Base-by-base conservation (phyloP, 805 yeast genomes). In the Lachancea dasiensis region DNA sequence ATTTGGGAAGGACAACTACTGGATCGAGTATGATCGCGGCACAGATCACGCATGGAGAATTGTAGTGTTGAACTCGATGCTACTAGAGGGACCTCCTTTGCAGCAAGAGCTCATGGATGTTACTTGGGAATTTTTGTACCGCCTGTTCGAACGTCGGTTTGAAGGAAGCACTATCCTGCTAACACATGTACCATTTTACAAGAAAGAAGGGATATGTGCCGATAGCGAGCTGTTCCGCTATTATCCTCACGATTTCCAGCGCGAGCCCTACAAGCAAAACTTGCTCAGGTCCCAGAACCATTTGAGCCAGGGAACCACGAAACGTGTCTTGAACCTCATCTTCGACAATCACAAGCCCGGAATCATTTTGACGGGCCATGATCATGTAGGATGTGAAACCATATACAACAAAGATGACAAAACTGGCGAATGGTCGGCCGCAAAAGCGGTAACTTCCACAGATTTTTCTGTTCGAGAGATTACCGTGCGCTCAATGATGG, bases 401-500 rank as follows among this genome's bases (percentile, higher is more conserved):
- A 69, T 72, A 58, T 86, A 83, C 57, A 75, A 73, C 54, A 67
- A 53, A 41, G 57, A 70, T 34, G 44, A 46, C 6, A 54, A 56
- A 1, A 53, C 55, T 14, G 69, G 68, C 4, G 61, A 65, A 13
- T 83, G 94, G 94, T 36, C 16, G 4, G 83, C 87, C 0, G 58
- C 74, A 0, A 77, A 74, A 45, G 51, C 56, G 3, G 49, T 51
- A 3, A 44, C 44, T n/a, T 43, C 54, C 5, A 55, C 57, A 27
- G 48, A 47, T 1, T 47, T 52, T 23, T 64, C 69, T 13, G 63
- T 86, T 10, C 69, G 77, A 40, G 97, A 90, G 60, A 66, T 84
- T 40, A 90, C 95, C 0, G 96, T 92, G 16, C 68, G 89, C 40
- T 77, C 96, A 13, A 83, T 90, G 78, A 92, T 92, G 97, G 98